Base-by-base conservation (phyloP, 106 monocot species). In the Dendrobium catenatum region DNA sequence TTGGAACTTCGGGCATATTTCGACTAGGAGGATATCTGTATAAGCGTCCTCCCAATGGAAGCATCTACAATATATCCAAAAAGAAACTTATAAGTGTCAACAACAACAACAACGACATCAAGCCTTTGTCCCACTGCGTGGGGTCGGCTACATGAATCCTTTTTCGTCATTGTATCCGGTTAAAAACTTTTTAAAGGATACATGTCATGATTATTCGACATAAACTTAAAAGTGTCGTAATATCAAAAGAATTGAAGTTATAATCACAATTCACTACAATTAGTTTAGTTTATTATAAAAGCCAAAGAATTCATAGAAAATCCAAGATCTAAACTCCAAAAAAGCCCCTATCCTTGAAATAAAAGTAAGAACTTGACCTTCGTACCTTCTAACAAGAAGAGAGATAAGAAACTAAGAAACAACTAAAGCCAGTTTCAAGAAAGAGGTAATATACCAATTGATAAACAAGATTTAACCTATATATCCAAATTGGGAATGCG, bases 11-110 rank as follows among this genome's bases (percentile, higher is more conserved):
- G 17, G 82, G 87, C 75, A 90, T 82, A 55, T 82, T 88, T 4
- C 92, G 88, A 0, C 92, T 90, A 8, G 89, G 85, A 54, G 92
- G 95, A 73, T 90, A 93, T 44, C 92, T 87, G 79, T 86, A 90
- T 10, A 86, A 73, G 72, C 90, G 92, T 27, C 89, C 85, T 29
- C 95, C 92, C 49, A 90, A 84, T 16, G 92, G 87, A 54, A 89
- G 76, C 89, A 87, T 85, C 87, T 87, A 49, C 77, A 68, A 10
- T 19, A 9, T 3, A 74, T 74, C 74, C 24, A 68, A 68, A 68
- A 7, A 68, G 67, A 68, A 68, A 29, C 26, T 29, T 19, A 27
- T 68, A 11, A 56, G 11, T 11, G 13, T 3, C 19, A 29, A 29
- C 29, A 29, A 29, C 29, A 29, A 29, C 29, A 29, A 29, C 29